Percentiles rank a stretch among this genome's conserved stretches.
Evolutionary conservation across 768 basidiomycete genomes (phyloP).

Genomic region (Mycena chlorophos): DNA sequence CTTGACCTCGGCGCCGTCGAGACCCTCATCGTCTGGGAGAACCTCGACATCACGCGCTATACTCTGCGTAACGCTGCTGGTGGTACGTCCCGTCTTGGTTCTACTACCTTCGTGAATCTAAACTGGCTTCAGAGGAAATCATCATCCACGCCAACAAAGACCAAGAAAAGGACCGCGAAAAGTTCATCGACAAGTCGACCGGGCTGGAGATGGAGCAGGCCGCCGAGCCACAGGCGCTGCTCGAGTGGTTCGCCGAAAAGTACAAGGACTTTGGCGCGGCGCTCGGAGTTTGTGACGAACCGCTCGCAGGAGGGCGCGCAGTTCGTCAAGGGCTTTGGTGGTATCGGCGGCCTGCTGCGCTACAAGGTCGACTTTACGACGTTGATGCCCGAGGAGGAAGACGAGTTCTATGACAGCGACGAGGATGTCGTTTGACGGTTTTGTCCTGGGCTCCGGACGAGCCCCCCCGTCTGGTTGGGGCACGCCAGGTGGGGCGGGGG

Average conservation of each 20-base stretch:
- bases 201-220: constrained; percentile 93
- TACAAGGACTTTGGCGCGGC: constrained; percentile 97
- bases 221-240: constrained; percentile 77
- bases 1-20: constrained; percentile 96
- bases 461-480: constrained; percentile 70
- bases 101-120: not conserved
- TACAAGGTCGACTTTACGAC: constrained; percentile 98
- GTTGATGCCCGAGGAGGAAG: constrained; percentile 78
- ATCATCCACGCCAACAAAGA: constrained; percentile 77
- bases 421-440: constrained; percentile 80
- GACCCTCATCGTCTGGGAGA: constrained; percentile 98
- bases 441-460: constrained; percentile 80
- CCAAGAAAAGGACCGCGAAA: constrained; percentile 90
- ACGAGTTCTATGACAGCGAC: constrained; percentile 81
- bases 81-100: constrained; percentile 46
- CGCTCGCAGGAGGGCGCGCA: constrained; percentile 96
- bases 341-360: constrained; percentile 91
- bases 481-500: constrained; percentile 68
- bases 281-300: constrained; percentile 95
- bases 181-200: constrained; percentile 94
- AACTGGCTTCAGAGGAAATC: constrained; percentile 64
- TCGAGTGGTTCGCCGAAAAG: constrained; percentile 99
- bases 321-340: constrained; percentile 98
- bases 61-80: constrained; percentile 88
- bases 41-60: constrained; percentile 88